phyloP scores from a whole-genome alignment of 2,329 filamentous ascomycete genomes.

The Alternaria hordeiaustralica region DNA sequence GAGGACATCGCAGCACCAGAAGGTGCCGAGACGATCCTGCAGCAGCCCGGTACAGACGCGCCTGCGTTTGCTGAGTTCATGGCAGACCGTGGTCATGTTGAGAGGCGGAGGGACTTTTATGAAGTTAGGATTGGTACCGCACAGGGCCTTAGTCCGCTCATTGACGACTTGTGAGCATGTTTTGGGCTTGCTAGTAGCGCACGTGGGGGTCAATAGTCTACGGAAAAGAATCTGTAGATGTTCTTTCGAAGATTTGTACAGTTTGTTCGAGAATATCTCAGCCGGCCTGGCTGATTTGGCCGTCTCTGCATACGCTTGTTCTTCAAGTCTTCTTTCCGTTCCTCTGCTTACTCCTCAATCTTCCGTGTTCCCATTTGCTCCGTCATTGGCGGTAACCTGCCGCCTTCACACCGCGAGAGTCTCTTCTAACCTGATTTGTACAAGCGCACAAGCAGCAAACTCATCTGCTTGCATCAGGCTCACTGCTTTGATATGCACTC shows the following conservation, averaged over 20 bases:
- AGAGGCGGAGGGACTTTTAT: conserved; percentile 53
- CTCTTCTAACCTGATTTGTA: not conserved
- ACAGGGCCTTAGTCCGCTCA: conserved; percentile 52
- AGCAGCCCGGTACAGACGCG: conserved; percentile 46
- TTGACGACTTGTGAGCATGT: conserved; percentile 17
- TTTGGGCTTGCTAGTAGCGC: no score
- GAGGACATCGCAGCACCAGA: conserved; percentile 37
- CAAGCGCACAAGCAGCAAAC: not conserved
- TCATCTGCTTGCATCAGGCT: not conserved
- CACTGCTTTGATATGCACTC: not conserved
- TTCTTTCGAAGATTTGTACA: no score
- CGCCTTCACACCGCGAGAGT: not conserved
- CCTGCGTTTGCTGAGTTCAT: conserved; percentile 52
- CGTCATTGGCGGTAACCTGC: not conserved
- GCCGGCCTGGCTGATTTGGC: no score
- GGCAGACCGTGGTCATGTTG: conserved; percentile 51
- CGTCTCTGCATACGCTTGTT: no score
- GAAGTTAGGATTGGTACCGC: conserved; percentile 53
- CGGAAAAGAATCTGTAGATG: not conserved
- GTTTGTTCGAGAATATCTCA: no score
- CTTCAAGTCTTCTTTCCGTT: no score
- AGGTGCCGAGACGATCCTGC: conserved; percentile 38
- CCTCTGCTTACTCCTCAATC: no score
- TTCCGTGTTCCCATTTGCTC: no score
- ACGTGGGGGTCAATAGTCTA: no score